Evolutionary conservation across 352 stramenopile species (phyloP).

Genomic region (Globisporangium nodosum): DNA sequence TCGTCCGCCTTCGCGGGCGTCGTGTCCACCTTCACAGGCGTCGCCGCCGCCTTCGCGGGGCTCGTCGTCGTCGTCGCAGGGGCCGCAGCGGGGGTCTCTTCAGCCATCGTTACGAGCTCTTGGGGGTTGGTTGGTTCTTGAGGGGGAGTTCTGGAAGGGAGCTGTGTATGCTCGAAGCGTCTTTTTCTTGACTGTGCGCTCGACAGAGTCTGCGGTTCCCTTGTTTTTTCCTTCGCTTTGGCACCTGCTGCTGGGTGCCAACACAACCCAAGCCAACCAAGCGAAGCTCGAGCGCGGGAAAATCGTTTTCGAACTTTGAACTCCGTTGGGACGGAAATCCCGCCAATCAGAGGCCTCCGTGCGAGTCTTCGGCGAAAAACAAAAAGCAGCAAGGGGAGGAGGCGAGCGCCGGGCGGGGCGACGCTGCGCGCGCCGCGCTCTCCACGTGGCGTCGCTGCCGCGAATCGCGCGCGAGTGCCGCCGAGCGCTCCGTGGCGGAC

Average conservation of each 20-base stretch:
- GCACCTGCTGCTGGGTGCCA: too few species aligned
- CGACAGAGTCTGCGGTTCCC: constrained; percentile 2
- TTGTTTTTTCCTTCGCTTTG: not conserved
- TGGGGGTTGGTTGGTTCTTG: not conserved
- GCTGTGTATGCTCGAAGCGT: constrained; percentile 11
- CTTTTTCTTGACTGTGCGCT: constrained; percentile 21
- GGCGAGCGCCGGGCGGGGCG: not conserved
- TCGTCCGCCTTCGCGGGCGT: constrained; percentile 12
- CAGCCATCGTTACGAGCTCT: constrained; percentile 8
- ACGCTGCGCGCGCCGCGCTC: not conserved
- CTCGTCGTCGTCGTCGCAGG: constrained; percentile 1
- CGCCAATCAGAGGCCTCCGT: constrained; percentile 21
- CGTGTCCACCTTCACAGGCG: constrained; percentile 17
- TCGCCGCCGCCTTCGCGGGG: constrained; percentile 27
- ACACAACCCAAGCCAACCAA: constrained; percentile 14
- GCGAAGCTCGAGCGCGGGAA: not conserved
- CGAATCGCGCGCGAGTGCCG: not conserved
- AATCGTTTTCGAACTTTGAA: not conserved
- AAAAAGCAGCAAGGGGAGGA: not conserved
- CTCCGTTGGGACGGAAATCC: constrained; percentile 5
- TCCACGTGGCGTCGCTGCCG: not conserved
- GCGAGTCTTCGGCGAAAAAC: constrained; percentile 17
- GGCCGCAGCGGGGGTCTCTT: constrained; percentile 11
- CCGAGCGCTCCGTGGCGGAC: not conserved
- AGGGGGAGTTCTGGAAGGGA: not conserved